These are phyloP conservation scores for Claviceps maximensis DNA, from an alignment of 2,329 filamentous ascomycete species.

Conservation along the genomic window DNA sequence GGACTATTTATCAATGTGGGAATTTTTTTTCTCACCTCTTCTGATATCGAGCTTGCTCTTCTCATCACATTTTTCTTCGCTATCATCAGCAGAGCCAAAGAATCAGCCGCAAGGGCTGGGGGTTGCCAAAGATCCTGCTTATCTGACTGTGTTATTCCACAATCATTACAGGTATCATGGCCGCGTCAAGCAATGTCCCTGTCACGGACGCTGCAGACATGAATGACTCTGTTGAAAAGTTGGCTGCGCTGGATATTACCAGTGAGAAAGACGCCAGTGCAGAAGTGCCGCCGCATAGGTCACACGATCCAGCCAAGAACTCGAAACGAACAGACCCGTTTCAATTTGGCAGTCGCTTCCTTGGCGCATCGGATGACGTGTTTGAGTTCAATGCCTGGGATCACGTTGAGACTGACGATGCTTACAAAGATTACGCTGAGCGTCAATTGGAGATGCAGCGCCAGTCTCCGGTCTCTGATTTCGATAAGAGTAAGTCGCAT, in stretches of 20 bases:
- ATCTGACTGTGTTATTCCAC: neutral
- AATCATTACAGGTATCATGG: conserved; percentile 1
- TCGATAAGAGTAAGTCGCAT: conserved; percentile 61
- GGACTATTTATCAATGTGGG: neutral
- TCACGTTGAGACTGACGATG: conserved; percentile 84
- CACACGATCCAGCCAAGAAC: conserved; percentile 59
- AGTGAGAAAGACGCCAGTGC: neutral
- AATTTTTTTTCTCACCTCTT: neutral
- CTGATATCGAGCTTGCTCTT: neutral
- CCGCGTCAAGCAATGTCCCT: conserved; percentile 9
- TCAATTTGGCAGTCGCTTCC: conserved; percentile 80
- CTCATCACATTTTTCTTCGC: neutral
- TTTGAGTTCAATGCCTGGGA: conserved; percentile 99
- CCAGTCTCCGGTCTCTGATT: conserved; percentile 75
- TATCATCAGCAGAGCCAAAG: neutral
- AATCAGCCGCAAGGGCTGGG: neutral
- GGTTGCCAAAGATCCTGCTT: neutral
- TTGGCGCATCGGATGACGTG: conserved; percentile 75
- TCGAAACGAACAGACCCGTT: conserved; percentile 86
- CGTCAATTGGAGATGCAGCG: conserved; percentile 77
- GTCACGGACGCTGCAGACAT: conserved; percentile 10
- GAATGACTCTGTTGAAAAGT: conserved; percentile 10
- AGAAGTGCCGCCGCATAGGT: conserved; percentile 45
- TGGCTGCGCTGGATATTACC: conserved; percentile 14
- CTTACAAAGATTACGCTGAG: conserved; percentile 76